Conservation (phyloP, 1,284 basidiomycete genomes). For the Pascua guehoae region DNA sequence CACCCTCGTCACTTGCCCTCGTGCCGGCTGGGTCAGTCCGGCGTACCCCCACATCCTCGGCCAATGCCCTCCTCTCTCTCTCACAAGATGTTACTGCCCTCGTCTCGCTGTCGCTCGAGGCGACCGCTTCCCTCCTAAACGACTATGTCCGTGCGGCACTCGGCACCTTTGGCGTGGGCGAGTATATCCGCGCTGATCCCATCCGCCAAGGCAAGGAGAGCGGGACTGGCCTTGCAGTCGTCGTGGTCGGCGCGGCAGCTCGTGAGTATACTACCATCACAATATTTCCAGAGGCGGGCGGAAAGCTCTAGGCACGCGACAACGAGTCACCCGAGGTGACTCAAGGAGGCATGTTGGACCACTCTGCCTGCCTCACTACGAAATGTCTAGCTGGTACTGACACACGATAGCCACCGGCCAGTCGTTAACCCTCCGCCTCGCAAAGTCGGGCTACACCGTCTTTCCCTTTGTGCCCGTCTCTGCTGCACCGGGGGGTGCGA, state of each 20-base stretch:
- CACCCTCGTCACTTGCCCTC: not conserved
- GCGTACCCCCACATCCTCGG: conserved; percentile 3
- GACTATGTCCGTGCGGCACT: conserved; percentile 27
- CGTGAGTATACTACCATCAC: conserved; percentile 27
- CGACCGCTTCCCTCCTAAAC: conserved; percentile 29
- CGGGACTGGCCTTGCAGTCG: conserved; percentile 35
- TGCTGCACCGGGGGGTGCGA: conserved; percentile 12
- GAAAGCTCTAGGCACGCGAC: no score
- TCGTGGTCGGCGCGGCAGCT: conserved; percentile 37
- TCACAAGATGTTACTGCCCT: conserved; percentile 41
- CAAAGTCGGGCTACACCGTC: conserved; percentile 43
- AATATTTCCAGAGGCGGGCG: no score
- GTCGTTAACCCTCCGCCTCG: conserved; percentile 37
- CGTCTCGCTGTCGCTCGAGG: conserved; percentile 36
- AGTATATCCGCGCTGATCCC: conserved; percentile 10
- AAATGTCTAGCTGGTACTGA: conserved; percentile 5
- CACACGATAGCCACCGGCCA: conserved; percentile 32
- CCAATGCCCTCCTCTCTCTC: conserved; percentile 29
- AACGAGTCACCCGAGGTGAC: no score
- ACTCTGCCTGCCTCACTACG: not conserved
- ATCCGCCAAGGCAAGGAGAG: conserved; percentile 10
- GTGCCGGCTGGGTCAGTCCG: conserved; percentile 4
- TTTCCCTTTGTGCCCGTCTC: conserved; percentile 38
- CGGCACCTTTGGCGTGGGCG: conserved; percentile 25
- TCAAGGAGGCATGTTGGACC: no score